Conservation (phyloP, 2,329 filamentous ascomycete genomes). For the Aspergillus ruber region DNA sequence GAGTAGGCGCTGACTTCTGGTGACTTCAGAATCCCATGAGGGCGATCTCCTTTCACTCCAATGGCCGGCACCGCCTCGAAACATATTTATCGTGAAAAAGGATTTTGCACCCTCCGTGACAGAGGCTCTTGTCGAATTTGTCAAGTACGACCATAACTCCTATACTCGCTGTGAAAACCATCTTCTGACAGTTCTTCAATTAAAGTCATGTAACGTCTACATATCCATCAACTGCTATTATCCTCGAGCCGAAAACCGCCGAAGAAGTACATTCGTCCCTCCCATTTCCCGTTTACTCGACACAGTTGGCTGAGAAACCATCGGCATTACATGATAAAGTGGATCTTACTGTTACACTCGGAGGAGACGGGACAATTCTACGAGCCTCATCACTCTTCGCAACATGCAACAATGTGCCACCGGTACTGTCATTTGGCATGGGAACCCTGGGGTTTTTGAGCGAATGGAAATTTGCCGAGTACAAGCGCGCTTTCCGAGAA, state of each 20-base stretch:
- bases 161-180: constrained; percentile 1
- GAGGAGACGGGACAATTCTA: constrained; percentile 86
- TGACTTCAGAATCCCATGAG: constrained; percentile 45
- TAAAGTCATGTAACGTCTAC: constrained; percentile 65
- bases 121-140: constrained; percentile 52
- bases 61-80: constrained; percentile 63
- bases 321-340: constrained; percentile 67
- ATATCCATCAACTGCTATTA: constrained; percentile 73
- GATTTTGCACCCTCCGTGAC: constrained; percentile 52
- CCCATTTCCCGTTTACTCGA: constrained; percentile 64
- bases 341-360: constrained; percentile 82
- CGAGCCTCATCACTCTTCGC: constrained; percentile 83
- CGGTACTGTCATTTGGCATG: constrained; percentile 93
- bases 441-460: constrained; percentile 90
- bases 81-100: constrained; percentile 64
- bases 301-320: constrained; percentile 26
- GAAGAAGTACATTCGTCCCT: constrained; percentile 63
- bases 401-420: constrained; percentile 72
- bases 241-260: constrained; percentile 75
- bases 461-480: constrained; percentile 92
- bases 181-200: constrained; percentile 37
- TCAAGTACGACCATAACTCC: constrained; percentile 31
- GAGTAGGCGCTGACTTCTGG: background rate
- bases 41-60: constrained; percentile 59
- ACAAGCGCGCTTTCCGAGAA: constrained; percentile 85